A percentile compares a stretch with the other conserved stretches of the same genome.
Conservation (phyloP, 2,329 filamentous ascomycete species). For the Juglanconis sp. region DNA sequence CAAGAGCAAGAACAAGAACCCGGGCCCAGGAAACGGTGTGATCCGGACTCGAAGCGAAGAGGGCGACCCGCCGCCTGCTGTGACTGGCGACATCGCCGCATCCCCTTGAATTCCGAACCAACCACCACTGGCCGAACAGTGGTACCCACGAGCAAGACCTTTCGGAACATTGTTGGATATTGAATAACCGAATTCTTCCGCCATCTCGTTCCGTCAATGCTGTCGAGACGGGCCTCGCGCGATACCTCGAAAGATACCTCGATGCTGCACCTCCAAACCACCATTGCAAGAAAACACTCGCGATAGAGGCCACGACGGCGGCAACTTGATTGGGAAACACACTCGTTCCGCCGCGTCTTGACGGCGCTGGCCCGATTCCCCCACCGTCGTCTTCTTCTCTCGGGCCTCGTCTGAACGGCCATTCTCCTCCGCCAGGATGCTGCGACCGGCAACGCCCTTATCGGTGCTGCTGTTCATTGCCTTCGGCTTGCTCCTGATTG, state of each 20-base stretch:
- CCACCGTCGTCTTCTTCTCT: constrained; percentile 11
- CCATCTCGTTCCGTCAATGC: constrained; percentile 1
- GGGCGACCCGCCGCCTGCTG: background rate
- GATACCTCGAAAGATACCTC: background rate
- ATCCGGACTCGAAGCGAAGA: background rate
- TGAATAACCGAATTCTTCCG: background rate
- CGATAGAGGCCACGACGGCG: background rate
- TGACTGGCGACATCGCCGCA: background rate
- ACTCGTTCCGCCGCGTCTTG: constrained; percentile 39
- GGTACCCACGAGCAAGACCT: background rate
- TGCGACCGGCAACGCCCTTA: constrained; percentile 90
- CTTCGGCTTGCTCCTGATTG: constrained; percentile 80
- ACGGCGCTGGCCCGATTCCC: constrained; percentile 37
- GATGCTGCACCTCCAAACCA: background rate
- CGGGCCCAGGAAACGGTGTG: background rate
- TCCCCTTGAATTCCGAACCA: background rate
- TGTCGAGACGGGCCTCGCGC: constrained; percentile 1
- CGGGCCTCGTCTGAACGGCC: constrained; percentile 22
- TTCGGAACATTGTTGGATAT: background rate
- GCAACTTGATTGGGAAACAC: constrained; percentile 7
- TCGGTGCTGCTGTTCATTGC: constrained; percentile 80
- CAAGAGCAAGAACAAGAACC: background rate
- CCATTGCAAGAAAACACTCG: background rate
- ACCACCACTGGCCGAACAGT: too few species aligned
- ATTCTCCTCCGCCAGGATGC: constrained; percentile 54